Evolutionary conservation across 306 rosid species (phyloP), one percentile per base, ranked within the genome.

Genomic region (Elaeagnus macrophylla): DNA sequence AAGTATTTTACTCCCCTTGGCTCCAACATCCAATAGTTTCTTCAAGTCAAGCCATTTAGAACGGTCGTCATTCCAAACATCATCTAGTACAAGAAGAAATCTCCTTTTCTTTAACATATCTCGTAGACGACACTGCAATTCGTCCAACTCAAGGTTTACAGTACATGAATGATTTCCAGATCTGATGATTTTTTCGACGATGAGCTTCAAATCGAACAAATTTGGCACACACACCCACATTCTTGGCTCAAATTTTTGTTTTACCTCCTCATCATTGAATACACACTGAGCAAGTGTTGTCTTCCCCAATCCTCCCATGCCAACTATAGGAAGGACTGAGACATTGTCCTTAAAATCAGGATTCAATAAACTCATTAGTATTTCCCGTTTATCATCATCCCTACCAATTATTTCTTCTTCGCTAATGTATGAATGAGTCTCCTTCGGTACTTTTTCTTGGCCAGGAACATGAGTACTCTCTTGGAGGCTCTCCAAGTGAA

Each of bases 291-390:
- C 68, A 12, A 64, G 68, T 6, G 61, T 64, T 0, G 57, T 56
- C 17, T 65, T 65, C 11, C 63, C 70, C 6, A 65, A n/a, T 1
- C 62, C 70, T 13, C 57, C 70, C 70, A 65, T 41, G 13, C 71
- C 71, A 4, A 50, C 64, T 16, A 66, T 41, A 6, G 71, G 16
- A 66, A 66, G 16, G 37, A 49, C 64, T 49, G 39, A 25, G 15
- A 66, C 12, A 37, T 42, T 57, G 8, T 32, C n/a, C n/a, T n/a
- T n/a, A n/a, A n/a, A n/a, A n/a, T n/a, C n/a, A n/a, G n/a, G n/a
- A n/a, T n/a, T n/a, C n/a, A n/a, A n/a, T n/a, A n/a, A n/a, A n/a
- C n/a, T n/a, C n/a, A n/a, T n/a, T n/a, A n/a, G n/a, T n/a, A n/a
- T n/a, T n/a, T n/a, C n/a, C n/a, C n/a, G n/a, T n/a, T n/a, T n/a